Base-by-base conservation (phyloP, 1,139 yeast species). In the Zygoascus meyerae region DNA sequence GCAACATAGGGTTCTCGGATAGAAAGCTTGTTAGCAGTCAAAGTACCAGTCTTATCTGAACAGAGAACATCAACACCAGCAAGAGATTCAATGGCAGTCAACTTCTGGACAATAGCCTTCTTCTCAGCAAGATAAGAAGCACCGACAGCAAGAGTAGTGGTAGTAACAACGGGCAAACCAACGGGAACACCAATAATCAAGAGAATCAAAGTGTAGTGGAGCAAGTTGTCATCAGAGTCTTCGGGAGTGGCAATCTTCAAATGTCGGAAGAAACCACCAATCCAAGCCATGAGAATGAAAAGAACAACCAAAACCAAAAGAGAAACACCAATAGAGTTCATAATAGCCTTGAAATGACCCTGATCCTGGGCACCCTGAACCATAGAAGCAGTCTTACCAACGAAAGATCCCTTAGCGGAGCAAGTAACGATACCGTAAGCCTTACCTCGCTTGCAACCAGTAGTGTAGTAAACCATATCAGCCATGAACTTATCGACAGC, bases 81-180 rank as follows among this genome's bases (percentile, higher is more conserved):
- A 63, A 86, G 75, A 55, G 95, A 85, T 75, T 85, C 95, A 75
- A 85, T 85, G 59, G 95, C 95, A 72, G 92, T 83, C 68, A 85
- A 76, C 69, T 85, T 85, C 74, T 85, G 95, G 61, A 85, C 95
- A 78, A 85, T 85, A 63, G 95, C 95, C 75, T 84, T 86, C 73
- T 84, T 84, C 77, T 83, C 83, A 67, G 95, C 95, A 70, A 85
- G 75, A 84, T 85, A 85, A 70, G 94, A 94, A 71, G 95, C 95
- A 81, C 95, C 95, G 71, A 85, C 95, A 72, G 95, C 95, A 92
- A 85, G 83, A 71, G 95, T 85, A 66, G 95, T 85, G 77, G 95
- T 85, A 62, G 85, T 94, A 65, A 85, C 95, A 70, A 92, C 95
- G 72, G 95, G 95, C 71, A 85, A 79, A 83, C 95, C 95, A 63